Base-by-base conservation (phyloP, 2,329 filamentous ascomycete species). In the Claviceps quebecensis region DNA sequence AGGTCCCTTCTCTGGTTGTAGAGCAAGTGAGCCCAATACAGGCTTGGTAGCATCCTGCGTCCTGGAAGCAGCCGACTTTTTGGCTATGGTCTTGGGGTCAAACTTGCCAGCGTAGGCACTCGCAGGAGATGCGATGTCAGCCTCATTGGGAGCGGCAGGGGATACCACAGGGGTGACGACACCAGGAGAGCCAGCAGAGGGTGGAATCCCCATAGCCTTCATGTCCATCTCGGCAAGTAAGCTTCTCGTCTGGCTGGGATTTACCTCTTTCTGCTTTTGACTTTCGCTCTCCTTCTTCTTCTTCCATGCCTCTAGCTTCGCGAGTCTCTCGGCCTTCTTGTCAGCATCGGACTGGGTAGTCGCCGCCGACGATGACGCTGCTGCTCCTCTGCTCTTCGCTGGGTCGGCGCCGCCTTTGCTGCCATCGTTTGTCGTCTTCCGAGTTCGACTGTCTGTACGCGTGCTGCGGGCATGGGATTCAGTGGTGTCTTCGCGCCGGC, bases 231-330 rank as follows among this genome's bases (percentile, higher is more conserved):
- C 80, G 60, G 83, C 81, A 52, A 85, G 71, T 51, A 88, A 77
- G 59, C 77, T 85, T 58, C 80, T 74, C 40, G 83, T 77, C 56
- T 80, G 81, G 53, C 78, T 79, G 41, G 78, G 73, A 50, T 80
- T 80, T 45, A 82, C 75, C 59, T 85, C 79, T 60, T 80, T 82
- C 63, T 86, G 80, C 63, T 87, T 87, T 56, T 77, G 78, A 59
- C 84, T 83, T 58, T 84, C 83, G 63, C 82, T 81, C 56, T 87
- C 86, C 63, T 88, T 84, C 68, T 90, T 91, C 67, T 88, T 86
- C 69, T 95, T 95, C 90, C 89, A 95, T 52, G 87, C 86, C 65
- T 91, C 87, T 29, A 95, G 70, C 63, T 87, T 90, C 29, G 87
- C 87, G 44, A 89, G 74, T 56, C 86, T 76, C 65, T 91, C 86